Conservation (phyloP, 1,284 basidiomycete species). For the Sporisorium exsertum region DNA sequence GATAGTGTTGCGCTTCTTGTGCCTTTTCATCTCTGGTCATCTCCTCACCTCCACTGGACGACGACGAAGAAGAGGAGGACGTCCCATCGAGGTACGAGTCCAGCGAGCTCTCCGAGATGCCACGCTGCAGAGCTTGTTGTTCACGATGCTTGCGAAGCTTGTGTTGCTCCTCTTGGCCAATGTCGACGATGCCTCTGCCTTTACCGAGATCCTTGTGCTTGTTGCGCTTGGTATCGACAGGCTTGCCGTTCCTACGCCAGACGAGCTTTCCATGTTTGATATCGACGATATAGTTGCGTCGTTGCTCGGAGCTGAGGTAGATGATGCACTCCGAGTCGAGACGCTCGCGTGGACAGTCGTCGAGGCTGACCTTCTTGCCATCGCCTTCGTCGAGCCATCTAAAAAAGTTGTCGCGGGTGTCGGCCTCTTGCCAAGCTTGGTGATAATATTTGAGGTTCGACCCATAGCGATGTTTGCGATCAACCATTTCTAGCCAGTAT, state of each 20-base stretch:
- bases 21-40: conserved; percentile 33
- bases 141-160: conserved; percentile 35
- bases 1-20: conserved; percentile 34
- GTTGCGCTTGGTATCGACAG: conserved; percentile 70
- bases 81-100: conserved; percentile 34
- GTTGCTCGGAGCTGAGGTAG: conserved; percentile 74
- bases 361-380: conserved; percentile 77
- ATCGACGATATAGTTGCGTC: conserved; percentile 80
- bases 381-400: conserved; percentile 78
- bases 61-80: conserved; percentile 31
- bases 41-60: conserved; percentile 42
- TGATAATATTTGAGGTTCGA: conserved; percentile 65
- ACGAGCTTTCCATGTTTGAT: conserved; percentile 75
- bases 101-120: conserved; percentile 43
- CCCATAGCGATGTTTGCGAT: conserved; percentile 60
- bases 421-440: conserved; percentile 46
- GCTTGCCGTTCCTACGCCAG: conserved; percentile 78
- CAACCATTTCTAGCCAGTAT: conserved; percentile 64
- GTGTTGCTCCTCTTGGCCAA: conserved; percentile 54
- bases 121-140: conserved; percentile 33
- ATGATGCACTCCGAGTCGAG: conserved; percentile 76
- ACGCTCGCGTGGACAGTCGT: conserved; percentile 77
- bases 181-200: conserved; percentile 65
- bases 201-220: conserved; percentile 63
- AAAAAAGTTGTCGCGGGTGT: conserved; percentile 63